Base-by-base conservation (phyloP, 2,329 filamentous ascomycete species). In the Zelopaecilomyces penicillatus region DNA sequence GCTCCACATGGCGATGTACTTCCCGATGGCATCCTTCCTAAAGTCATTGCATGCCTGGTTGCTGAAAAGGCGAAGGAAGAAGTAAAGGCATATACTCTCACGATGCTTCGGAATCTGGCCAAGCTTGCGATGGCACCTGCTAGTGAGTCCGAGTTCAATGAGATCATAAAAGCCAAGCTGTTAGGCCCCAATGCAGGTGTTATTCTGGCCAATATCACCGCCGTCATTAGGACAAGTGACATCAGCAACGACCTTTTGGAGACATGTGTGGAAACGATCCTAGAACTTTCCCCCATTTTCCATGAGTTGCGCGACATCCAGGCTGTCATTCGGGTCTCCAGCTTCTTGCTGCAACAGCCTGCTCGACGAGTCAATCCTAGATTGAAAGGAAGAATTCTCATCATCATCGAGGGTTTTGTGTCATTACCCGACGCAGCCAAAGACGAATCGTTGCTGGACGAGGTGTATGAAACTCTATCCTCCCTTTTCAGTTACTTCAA, bases 401-500 rank as follows among this genome's bases (percentile, higher is more conserved):
- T 82, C 37, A 87, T 95, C 42, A 67, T 97, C 12, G 81, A 93
- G 58, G 80, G 84, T 49, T 94, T 96, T 52, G 74, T 95, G 37
- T 79, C 81, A 6, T 68, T 85, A 2, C 73, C 85, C 40, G 56
- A 65, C 5, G 71, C 60, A 2, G 52, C 52, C 10, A 57, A 64
- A 42, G 59, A 65, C 31, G 52, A 74, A 27, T 39, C 41, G 8
- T 66, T 91, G 11, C 78, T 78, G 40, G 67, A 74, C 37, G 73
- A 76, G 32, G 78, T 94, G 1, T 95, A 85, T 59, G 71, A 79
- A 38, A 87, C 87, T 0, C 66, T 93, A 7, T 83, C 86, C 4
- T 82, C 86, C 0, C 75, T 97, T 31, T 97, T 95, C 59, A 86
- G 87, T 44, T 95, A 90, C 60, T 91, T 97, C 69, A 87, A 82